phyloP scores from a whole-genome alignment of 352 stramenopile species.

The Phytophthora sojae region DNA sequence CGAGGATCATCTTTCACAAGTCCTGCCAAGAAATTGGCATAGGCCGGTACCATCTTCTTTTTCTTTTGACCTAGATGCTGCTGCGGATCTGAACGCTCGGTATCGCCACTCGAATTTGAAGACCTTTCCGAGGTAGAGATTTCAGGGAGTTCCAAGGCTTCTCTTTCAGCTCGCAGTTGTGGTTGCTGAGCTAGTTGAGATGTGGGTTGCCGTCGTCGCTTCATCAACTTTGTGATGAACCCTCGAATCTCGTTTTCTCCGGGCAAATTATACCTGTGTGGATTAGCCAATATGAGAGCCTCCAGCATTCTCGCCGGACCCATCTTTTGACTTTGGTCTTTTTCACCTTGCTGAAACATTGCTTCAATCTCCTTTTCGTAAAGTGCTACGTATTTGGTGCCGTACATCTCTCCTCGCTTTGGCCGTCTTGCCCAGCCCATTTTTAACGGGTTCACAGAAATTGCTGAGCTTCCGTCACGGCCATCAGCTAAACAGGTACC shows the following conservation, averaged over 20 bases:
- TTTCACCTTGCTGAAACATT: conserved; percentile 10
- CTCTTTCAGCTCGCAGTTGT: neutral
- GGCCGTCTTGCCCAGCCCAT: conserved; percentile 10
- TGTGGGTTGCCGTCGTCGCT: neutral
- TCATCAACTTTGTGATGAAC: conserved; percentile 3
- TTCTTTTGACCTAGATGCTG: too few species aligned
- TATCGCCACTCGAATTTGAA: too few species aligned
- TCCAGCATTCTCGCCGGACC: conserved; percentile 7
- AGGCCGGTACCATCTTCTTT: too few species aligned
- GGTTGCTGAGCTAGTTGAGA: neutral
- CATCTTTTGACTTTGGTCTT: conserved; percentile 6
- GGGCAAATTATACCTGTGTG: conserved; percentile 5
- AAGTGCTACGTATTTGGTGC: conserved; percentile 2
- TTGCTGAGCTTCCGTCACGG: too few species aligned
- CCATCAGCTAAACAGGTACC: too few species aligned
- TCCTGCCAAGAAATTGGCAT: too few species aligned
- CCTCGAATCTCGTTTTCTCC: conserved; percentile 11
- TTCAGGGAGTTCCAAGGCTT: too few species aligned
- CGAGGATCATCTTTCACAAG: too few species aligned
- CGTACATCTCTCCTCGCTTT: neutral
- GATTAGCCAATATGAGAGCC: neutral
- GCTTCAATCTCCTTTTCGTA: conserved; percentile 10
- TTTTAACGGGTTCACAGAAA: neutral
- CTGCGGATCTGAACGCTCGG: too few species aligned
- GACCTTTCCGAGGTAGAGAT: too few species aligned